phyloP scores from a whole-genome alignment of 73 alveolate genomes.

The Tetrahymena malaccensis region DNA sequence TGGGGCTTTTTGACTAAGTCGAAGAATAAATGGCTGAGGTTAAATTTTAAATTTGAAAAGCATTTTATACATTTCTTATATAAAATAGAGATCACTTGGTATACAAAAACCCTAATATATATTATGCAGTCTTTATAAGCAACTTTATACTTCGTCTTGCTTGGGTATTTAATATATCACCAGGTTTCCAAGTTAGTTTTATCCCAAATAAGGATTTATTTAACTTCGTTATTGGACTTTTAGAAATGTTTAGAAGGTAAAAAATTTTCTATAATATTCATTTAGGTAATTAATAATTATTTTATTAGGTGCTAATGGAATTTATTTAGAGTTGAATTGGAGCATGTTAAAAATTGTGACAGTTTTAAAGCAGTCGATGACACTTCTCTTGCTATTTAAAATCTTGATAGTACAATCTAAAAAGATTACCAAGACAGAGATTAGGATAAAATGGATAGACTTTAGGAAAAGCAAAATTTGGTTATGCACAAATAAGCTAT shows the following conservation, averaged over 20 bases:
- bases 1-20: not conserved
- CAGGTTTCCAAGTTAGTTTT: not conserved
- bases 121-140: not conserved
- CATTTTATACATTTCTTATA: too few species aligned
- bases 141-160: not conserved
- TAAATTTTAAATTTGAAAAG: not conserved
- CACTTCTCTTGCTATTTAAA: not conserved
- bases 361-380: not conserved
- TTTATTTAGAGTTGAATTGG: not conserved
- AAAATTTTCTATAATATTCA: not conserved
- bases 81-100: not conserved
- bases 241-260: not conserved
- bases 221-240: not conserved
- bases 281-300: not conserved
- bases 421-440: not conserved
- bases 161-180: not conserved
- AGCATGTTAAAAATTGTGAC: not conserved
- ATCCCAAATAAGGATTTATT: not conserved
- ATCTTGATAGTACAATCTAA: not conserved
- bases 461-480: not conserved
- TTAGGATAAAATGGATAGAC: not conserved
- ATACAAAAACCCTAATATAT: not conserved
- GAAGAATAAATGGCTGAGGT: not conserved
- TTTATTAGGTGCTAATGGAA: not conserved
- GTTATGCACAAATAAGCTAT: not conserved